Conservation (phyloP, 345 rosid genomes). For the Populus ilicifolia region DNA sequence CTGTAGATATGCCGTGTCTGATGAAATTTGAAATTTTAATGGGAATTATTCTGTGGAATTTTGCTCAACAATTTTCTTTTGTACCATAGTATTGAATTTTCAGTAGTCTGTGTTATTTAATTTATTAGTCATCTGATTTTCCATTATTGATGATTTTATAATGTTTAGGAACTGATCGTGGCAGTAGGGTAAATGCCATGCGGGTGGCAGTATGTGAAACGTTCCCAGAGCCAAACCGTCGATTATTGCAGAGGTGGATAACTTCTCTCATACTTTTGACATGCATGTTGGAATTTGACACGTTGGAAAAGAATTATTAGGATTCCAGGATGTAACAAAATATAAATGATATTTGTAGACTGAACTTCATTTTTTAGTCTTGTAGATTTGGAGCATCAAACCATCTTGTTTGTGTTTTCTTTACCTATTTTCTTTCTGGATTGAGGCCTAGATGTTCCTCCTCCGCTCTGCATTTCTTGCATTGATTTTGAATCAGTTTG, state of each 20-base stretch:
- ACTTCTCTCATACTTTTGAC: conserved; percentile 2
- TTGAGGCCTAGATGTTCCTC: not conserved
- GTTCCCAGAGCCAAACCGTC: conserved; percentile 98
- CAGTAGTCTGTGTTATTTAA: not conserved
- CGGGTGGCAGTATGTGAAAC: conserved; percentile 85
- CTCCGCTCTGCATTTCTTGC: not conserved
- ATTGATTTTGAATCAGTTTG: not conserved
- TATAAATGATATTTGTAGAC: not conserved
- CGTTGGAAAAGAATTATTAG: not conserved
- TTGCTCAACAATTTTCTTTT: not conserved
- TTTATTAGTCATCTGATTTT: not conserved
- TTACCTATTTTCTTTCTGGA: not conserved
- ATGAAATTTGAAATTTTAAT: not conserved
- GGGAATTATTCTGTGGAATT: not conserved
- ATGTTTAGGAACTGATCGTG: conserved; percentile 65
- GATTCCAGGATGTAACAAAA: not conserved
- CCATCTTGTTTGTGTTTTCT: not conserved
- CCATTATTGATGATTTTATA: conserved; percentile 10
- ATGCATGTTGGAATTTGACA: not conserved
- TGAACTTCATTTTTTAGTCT: not conserved
- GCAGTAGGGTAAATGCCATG: conserved; percentile 69
- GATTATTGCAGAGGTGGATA: conserved; percentile 78
- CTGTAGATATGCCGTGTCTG: not conserved
- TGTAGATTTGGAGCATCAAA: not conserved
- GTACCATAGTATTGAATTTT: conserved; percentile 2